Conservation (phyloP, 139 green algal genomes). For the Diplosphaera chodatii region DNA sequence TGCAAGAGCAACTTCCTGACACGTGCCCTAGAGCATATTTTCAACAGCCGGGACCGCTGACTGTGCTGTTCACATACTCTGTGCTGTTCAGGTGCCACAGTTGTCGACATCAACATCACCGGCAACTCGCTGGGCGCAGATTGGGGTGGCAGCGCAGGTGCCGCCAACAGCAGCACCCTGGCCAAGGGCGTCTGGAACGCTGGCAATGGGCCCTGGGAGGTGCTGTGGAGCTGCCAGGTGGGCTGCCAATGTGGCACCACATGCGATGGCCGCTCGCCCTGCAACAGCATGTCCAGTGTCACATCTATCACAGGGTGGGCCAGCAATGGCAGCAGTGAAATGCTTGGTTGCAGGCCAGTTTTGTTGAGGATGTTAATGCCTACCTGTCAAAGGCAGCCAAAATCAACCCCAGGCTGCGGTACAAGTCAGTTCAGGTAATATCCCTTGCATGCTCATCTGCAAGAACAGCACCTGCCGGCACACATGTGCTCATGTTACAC, state of each 20-base stretch:
- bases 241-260: too few species aligned
- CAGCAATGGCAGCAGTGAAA: too few species aligned
- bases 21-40: too few species aligned
- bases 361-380: slow-evolving; percentile 3
- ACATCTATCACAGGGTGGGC: too few species aligned
- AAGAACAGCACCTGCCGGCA: too few species aligned
- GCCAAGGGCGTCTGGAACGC: slow-evolving; percentile 16
- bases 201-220: slow-evolving; percentile 2
- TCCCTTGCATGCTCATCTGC: too few species aligned
- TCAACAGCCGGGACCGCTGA: too few species aligned
- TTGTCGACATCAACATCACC: slow-evolving; percentile 8
- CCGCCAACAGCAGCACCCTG: neutral
- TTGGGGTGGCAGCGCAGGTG: slow-evolving; percentile 7
- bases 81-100: slow-evolving; percentile 3
- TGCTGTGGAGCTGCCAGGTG: slow-evolving; percentile 13
- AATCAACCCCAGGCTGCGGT: neutral
- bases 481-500: too few species aligned
- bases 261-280: too few species aligned
- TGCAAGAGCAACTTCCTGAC: too few species aligned
- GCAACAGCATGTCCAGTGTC: too few species aligned
- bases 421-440: neutral
- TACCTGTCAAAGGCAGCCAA: slow-evolving; percentile 4
- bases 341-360: neutral
- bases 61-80: too few species aligned
- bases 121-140: slow-evolving; percentile 11